Evolutionary conservation across 805 yeast species (phyloP).

Genomic region (Barnettozyma botsteinii): DNA sequence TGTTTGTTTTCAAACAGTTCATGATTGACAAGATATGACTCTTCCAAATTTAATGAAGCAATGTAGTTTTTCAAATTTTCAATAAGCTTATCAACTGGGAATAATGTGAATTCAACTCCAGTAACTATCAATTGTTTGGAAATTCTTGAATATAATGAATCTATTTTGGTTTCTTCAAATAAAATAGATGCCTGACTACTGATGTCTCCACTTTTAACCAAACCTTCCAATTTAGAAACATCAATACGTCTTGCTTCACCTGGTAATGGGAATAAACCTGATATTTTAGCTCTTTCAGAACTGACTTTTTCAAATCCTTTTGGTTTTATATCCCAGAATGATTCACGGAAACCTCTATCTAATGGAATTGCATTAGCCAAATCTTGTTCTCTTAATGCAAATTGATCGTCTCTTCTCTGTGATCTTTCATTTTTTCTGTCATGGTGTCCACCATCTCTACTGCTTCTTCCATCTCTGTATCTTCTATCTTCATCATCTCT

Average conservation of each 20-base stretch:
- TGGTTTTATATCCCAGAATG: slow-evolving; percentile 70
- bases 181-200: slow-evolving; percentile 28
- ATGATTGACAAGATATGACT: slow-evolving; percentile 33
- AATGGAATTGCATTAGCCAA: slow-evolving; percentile 40
- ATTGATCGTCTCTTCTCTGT: neutral
- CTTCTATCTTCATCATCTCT: slow-evolving; percentile 5
- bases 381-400: slow-evolving; percentile 21
- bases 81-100: slow-evolving; percentile 33
- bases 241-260: slow-evolving; percentile 44
- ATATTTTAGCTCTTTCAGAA: slow-evolving; percentile 70
- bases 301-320: slow-evolving; percentile 67
- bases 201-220: slow-evolving; percentile 27
- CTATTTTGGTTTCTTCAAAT: slow-evolving; percentile 29
- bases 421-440: slow-evolving; percentile 11
- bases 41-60: slow-evolving; percentile 37
- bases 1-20: slow-evolving; percentile 28
- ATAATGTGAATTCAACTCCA: slow-evolving; percentile 27
- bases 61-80: slow-evolving; percentile 42
- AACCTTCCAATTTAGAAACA: slow-evolving; percentile 27
- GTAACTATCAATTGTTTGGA: slow-evolving; percentile 26
- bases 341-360: slow-evolving; percentile 42
- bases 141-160: slow-evolving; percentile 23
- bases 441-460: slow-evolving; percentile 10
- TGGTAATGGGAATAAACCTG: slow-evolving; percentile 75
- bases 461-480: slow-evolving; percentile 7